Base-by-base conservation (phyloP, 139 green algal genomes). In the Tetradesmus lagerheimii region DNA sequence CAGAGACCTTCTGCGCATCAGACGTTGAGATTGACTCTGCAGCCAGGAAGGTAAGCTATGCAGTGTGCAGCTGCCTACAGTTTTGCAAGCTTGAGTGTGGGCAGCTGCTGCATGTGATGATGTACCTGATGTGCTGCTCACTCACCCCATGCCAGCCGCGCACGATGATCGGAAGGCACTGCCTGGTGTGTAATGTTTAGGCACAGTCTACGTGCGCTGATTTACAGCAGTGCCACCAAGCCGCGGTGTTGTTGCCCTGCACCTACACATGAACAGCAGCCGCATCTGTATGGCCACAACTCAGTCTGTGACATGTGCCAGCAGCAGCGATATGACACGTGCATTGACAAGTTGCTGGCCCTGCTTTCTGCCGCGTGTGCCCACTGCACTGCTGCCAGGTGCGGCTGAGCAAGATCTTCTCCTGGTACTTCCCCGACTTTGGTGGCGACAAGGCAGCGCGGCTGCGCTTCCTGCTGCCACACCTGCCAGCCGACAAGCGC, bases 371-470 rank as follows among this genome's bases (percentile, higher is more conserved):
- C 71, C 15, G n/a, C n/a, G 12, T n/a, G 31, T 23, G 11, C n/a
- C n/a, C n/a, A n/a, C n/a, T n/a, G n/a, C n/a, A n/a, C 9, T 79
- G 34, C 31, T 18, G 15, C 2, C 35, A 77, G 47, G 93, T 98
- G 18, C 89, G 81, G 29, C 86, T 99, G 43, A 97, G 94, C 80
- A 97, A 96, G 92, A 99, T 99, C 66, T 96, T 99, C 82, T 96
- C 97, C 84, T 98, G 96, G 96, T 98, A 98, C 81, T 94, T 89
- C 11, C 37, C 85, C 0, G 96, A 98, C 93, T 98, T 98, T 94
- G 96, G 94, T 9, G 16, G 85, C 4, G 91, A 87, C 86, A 91
- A 95, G 43, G 67, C 79, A 29, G 88, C 96, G 74, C 88, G 95
- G 27, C 90, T 98, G 39, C 37, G 29, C 12, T 96, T 91, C 79